Evolutionary conservation across 1,284 basidiomycete species (phyloP), one percentile per base, ranked within the genome.

Genomic region (Exobasidium cylindrosporum): DNA sequence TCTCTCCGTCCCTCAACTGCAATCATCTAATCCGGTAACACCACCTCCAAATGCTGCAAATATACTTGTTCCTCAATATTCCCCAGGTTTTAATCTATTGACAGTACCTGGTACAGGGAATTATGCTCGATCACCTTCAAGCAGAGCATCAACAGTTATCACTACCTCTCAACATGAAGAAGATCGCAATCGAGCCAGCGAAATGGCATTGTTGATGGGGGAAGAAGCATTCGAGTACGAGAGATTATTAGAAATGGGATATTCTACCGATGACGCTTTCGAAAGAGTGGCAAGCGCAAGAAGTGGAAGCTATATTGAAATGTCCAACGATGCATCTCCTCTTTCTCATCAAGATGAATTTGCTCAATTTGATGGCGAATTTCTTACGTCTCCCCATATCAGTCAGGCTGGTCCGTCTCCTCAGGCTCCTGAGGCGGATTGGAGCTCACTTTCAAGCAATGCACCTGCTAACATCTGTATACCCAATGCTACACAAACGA

Each of bases 191-290:
- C 4, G 53, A 29, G 53, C 53, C 2, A 55, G 53, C 17, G 17
- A 55, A 44, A 35, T 55, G 53, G 53, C 53, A 2, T 11, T 21
- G 17, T 44, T 55, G 4, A 21, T 40, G 5, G 53, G 53, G 21
- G 53, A 55, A 17, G 53, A 55, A 26, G 31, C 53, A 44, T 55
- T 55, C 26, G 53, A 55, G 28, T 55, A 55, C 26, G 53, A 55
- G 30, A 35, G 31, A 11, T 29, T 55, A 23, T 14, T 55, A 11
- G 53, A 55, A 4, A 21, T 40, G 28, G 53, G 53, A 4, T 55
- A 44, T 23, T 31, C 32, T 21, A 40, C 29, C 4, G 53, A 40
- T 24, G 53, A 55, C 21, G 53, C 53, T n/a, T 55, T n/a, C 17
- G 53, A 55, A 14, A 21, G 53, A 14, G 53, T 55, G 21, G 53